phyloP scores from a whole-genome alignment of 2,329 filamentous ascomycete species.

The Trichoderma sp. region DNA sequence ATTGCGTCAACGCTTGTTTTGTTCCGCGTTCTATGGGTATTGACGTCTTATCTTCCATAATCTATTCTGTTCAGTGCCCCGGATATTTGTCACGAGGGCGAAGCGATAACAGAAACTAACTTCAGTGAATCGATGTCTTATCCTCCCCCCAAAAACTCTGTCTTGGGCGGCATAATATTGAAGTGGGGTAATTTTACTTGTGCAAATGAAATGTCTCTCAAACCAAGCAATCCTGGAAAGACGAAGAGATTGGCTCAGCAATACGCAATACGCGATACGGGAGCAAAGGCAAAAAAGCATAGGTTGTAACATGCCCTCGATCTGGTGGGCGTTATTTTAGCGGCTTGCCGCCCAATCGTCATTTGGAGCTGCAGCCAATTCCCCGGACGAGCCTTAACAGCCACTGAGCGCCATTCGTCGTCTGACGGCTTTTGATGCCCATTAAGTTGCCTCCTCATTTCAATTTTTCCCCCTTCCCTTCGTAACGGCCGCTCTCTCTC shows the following conservation, averaged over 20 bases:
- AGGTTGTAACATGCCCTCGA: too few relatives aligned
- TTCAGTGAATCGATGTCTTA: background rate
- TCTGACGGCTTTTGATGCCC: slow-evolving; percentile 17
- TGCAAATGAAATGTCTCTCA: slow-evolving; percentile 16
- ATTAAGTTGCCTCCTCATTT: slow-evolving; percentile 18
- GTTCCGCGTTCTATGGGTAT: too few relatives aligned
- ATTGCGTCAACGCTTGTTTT: background rate
- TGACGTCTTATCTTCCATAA: too few relatives aligned
- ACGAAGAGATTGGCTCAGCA: background rate
- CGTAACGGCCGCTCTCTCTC: background rate
- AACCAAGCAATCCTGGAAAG: background rate
- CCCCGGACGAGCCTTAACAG: slow-evolving; percentile 7
- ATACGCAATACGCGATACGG: background rate
- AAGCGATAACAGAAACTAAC: background rate
- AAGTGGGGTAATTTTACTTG: slow-evolving; percentile 11
- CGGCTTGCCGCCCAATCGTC: slow-evolving; percentile 13
- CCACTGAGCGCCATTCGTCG: slow-evolving; percentile 10
- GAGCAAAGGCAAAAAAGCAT: background rate
- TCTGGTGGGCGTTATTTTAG: background rate
- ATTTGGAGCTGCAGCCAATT: slow-evolving; percentile 10
- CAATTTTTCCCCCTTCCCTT: background rate
- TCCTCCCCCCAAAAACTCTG: background rate
- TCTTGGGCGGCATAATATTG: slow-evolving; percentile 14
- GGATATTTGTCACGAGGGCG: background rate
- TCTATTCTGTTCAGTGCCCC: background rate